Base-by-base conservation (phyloP, 192 early-diverging fungal species). In the Podila minutissima region DNA sequence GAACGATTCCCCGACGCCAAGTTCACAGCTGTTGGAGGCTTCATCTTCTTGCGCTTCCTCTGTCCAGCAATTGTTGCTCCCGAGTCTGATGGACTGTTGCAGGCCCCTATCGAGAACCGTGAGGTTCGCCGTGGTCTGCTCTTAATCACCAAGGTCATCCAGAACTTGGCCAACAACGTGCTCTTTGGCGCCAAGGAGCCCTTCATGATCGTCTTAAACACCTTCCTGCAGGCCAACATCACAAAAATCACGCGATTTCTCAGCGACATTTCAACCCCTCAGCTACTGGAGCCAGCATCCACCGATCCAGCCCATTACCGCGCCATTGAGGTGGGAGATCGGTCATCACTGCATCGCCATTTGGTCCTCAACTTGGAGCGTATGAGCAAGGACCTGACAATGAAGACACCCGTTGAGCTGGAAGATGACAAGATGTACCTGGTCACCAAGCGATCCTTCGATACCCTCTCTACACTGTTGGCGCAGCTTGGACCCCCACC, bases 11-110 rank as follows among this genome's bases (percentile, higher is more conserved):
- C 94, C 0, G 93, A 94, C 46, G 92, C 95, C 22, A 93, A 92
- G 55, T 89, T 89, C 59, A 94, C 93, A 4, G 94, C 96, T 57
- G 96, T 99, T 0, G 97, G 97, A 70, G 95, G 94, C 0, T 98
- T 98, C 59, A 89, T 99, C 67, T 99, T 99, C 76, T 83, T 99
- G 75, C 92, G 97, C 11, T 97, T 98, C 90, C 89, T 98, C 68
- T 96, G 96, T 73, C 97, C 97, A 4, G 95, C 94, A 10, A 98
- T 99, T 77, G 96, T 97, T 7, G 90, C 96, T 7, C 97, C 97
- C 17, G 95, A 97, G 75, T 82, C 86, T 13, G 93, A 94, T 72
- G 93, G 92, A 5, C 84, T 98, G 35, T 83, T 96, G 62, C 85
- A 86, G 61, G 66, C 72, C 0, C 74, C 85, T 17, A 85, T 89